phyloP scores from a whole-genome alignment of 768 basidiomycete species.

The Lactifluus volemus region DNA sequence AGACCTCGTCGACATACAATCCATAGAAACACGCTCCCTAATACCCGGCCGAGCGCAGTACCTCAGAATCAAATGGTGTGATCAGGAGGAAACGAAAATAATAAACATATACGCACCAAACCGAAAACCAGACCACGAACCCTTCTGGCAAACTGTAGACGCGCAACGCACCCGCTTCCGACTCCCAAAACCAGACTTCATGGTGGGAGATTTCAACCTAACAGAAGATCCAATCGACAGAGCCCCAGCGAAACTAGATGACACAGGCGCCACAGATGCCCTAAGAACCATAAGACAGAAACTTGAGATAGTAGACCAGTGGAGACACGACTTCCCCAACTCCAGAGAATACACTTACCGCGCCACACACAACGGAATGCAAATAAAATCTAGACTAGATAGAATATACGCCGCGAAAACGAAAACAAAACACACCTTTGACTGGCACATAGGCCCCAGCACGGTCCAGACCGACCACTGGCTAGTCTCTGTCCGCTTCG shows the following conservation, averaged over 20 bases:
- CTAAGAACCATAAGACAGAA: not conserved
- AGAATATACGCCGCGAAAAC: not conserved
- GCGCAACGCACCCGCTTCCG: accelerated
- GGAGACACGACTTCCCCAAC: not conserved
- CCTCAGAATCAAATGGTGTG: too few relatives aligned
- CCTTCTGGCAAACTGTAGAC: not conserved
- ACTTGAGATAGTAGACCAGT: not conserved
- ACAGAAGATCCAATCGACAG: not conserved
- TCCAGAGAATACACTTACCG: not conserved
- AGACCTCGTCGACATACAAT: too few relatives aligned
- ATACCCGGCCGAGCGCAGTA: too few relatives aligned
- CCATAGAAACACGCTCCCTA: too few relatives aligned
- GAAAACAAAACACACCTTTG: not conserved
- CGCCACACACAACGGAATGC: not conserved
- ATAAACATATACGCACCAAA: not conserved
- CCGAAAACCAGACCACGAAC: not conserved
- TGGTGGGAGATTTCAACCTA: not conserved
- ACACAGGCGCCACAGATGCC: not conserved
- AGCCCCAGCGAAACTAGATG: not conserved
- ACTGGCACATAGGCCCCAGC: not conserved
- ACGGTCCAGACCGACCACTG: not conserved
- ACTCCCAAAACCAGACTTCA: not conserved
- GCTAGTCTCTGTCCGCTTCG: not conserved
- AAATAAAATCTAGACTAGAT: not conserved
- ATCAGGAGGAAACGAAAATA: not conserved